Evolutionary conservation across 179 eudicot species (phyloP).

Genomic region (Heliamphora pulchella): DNA sequence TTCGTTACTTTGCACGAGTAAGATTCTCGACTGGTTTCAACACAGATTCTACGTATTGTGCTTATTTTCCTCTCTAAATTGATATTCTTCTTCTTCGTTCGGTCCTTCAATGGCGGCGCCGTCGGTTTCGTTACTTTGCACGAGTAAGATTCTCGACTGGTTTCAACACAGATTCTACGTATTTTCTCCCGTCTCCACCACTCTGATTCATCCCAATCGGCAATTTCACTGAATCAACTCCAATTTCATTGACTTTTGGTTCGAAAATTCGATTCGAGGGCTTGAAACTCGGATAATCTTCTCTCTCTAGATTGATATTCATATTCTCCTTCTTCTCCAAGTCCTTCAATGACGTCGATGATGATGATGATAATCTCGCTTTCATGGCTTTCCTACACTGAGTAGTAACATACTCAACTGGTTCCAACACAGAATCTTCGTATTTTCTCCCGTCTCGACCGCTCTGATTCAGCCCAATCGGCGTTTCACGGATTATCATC

Average conservation of each 20-base stretch:
- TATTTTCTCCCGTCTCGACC: no score
- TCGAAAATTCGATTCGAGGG: no score
- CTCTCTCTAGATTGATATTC: not conserved
- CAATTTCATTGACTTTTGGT: no score
- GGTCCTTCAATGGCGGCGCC: slow-evolving; percentile 9
- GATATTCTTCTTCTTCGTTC: slow-evolving; percentile 33
- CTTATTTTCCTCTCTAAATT: not conserved
- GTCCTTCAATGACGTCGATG: slow-evolving; percentile 14
- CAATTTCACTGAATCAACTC: not conserved
- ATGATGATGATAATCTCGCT: not conserved
- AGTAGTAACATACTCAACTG: not conserved
- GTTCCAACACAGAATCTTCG: not conserved
- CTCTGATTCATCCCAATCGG: slow-evolving; percentile 17
- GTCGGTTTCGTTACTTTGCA: slow-evolving; percentile 30
- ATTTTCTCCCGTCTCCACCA: slow-evolving; percentile 21
- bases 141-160: slow-evolving; percentile 47
- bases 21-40: no score
- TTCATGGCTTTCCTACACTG: slow-evolving; percentile 10
- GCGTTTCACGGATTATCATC: not conserved
- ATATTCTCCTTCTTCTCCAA: slow-evolving; percentile 9
- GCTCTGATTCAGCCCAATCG: no score
- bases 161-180: slow-evolving; percentile 32
- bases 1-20: slow-evolving; percentile 3
- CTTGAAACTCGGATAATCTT: no score
- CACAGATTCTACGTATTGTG: slow-evolving; percentile 20